Evolutionary conservation across 202 grass and related monocot species (phyloP).

Genomic region (Saccharum hybrid): DNA sequence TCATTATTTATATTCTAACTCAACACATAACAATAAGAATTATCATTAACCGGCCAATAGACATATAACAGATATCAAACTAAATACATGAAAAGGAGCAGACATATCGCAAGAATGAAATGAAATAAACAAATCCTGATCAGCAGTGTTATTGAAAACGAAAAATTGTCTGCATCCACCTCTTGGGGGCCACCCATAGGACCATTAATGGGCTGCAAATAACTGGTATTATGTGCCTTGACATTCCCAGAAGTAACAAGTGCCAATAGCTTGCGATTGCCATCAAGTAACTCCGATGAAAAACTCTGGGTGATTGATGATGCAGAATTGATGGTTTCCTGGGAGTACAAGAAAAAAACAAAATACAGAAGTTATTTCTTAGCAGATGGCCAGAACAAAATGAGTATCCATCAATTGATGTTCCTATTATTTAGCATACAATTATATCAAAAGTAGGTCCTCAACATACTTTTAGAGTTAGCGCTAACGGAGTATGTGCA

Average conservation of each 20-base stretch:
- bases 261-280: conserved; percentile 78
- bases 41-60: not conserved
- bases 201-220: conserved; percentile 68
- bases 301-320: conserved; percentile 85
- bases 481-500: conserved; percentile 77
- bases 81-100: conserved; percentile 25
- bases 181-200: conserved; percentile 68
- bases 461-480: conserved; percentile 83
- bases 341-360: not conserved
- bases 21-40: not conserved
- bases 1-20: conserved; percentile 6
- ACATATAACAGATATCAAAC: conserved; percentile 5
- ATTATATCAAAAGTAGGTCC: conserved; percentile 17
- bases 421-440: conserved; percentile 36
- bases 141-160: conserved; percentile 2
- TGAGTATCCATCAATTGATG: not conserved
- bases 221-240: conserved; percentile 55
- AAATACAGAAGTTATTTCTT: conserved; percentile 17
- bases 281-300: conserved; percentile 85
- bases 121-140: conserved; percentile 15
- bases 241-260: conserved; percentile 70
- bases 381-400: conserved; percentile 4
- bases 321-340: conserved; percentile 89
- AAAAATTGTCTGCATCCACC: conserved; percentile 40
- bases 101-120: conserved; percentile 4